Evolutionary conservation across 2,329 filamentous ascomycete genomes (phyloP).

Genomic region (Tolypocladium ovalisporum): DNA sequence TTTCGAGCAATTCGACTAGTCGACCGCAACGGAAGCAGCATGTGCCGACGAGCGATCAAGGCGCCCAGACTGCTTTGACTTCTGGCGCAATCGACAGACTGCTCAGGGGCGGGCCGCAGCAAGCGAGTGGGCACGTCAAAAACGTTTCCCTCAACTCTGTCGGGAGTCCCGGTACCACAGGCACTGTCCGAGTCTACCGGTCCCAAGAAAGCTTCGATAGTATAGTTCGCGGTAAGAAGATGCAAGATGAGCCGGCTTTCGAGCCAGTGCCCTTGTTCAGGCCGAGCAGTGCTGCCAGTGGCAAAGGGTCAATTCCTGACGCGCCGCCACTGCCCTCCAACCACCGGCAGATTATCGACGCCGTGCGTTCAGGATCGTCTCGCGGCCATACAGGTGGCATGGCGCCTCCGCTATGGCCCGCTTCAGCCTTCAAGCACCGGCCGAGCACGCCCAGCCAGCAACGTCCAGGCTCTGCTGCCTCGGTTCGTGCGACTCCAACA

Average conservation of each 20-base stretch:
- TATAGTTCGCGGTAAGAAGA: conserved; percentile 27
- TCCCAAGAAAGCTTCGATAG: conserved; percentile 41
- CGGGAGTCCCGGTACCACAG: conserved; percentile 24
- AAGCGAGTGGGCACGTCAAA: conserved; percentile 19
- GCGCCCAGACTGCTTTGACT: conserved; percentile 77
- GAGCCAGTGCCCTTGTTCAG: conserved; percentile 33
- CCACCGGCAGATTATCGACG: conserved; percentile 76
- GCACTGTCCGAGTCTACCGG: conserved; percentile 31
- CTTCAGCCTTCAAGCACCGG: conserved; percentile 53
- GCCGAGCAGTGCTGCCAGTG: conserved; percentile 65
- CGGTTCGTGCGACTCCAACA: conserved; percentile 46
- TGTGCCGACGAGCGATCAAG: conserved; percentile 51
- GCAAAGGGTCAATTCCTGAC: conserved; percentile 29
- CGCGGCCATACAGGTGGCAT: conserved; percentile 53
- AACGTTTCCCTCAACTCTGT: conserved; percentile 23
- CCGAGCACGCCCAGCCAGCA: conserved; percentile 51
- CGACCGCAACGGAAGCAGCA: conserved; percentile 27
- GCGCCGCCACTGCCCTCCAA: conserved; percentile 70
- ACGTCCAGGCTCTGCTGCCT: conserved; percentile 31
- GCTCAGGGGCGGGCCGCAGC: conserved; percentile 34
- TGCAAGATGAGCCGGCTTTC: conserved; percentile 24
- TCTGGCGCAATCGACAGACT: conserved; percentile 70
- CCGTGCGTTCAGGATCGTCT: conserved; percentile 52
- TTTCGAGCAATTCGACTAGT: conserved; percentile 45
- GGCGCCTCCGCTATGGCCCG: conserved; percentile 77